These are phyloP conservation scores for Cicer yamashitae DNA, from an alignment of 306 rosid genomes.

Conservation along the genomic window DNA sequence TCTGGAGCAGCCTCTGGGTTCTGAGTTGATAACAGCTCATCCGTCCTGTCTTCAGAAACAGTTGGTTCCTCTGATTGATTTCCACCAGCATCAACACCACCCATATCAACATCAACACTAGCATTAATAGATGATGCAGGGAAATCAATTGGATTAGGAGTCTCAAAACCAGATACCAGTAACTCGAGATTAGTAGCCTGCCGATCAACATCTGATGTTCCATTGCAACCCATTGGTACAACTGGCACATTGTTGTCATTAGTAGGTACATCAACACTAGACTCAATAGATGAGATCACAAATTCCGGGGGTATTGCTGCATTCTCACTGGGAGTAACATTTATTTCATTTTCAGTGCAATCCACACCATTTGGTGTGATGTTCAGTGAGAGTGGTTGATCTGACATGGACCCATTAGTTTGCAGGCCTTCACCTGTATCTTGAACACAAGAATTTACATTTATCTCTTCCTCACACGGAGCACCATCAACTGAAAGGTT, in stretches of 20 bases:
- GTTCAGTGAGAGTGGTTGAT: conserved; percentile 68
- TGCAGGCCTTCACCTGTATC: conserved; percentile 58
- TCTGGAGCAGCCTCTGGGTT: conserved; percentile 58
- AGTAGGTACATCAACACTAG: conserved; percentile 52
- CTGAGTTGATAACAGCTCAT: conserved; percentile 60
- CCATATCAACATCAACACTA: conserved; percentile 82
- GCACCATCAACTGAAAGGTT: conserved; percentile 56
- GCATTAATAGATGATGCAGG: conserved; percentile 58
- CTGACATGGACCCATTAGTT: conserved; percentile 69
- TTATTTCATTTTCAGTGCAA: conserved; percentile 64
- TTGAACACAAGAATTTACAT: conserved; percentile 57
- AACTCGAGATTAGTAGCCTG: conserved; percentile 54
- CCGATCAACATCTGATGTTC: conserved; percentile 59
- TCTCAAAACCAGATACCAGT: conserved; percentile 54
- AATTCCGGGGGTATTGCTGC: conserved; percentile 53
- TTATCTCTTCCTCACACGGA: conserved; percentile 60
- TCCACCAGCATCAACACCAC: conserved; percentile 62
- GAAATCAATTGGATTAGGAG: conserved; percentile 55
- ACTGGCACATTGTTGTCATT: conserved; percentile 53
- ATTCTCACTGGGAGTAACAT: conserved; percentile 59
- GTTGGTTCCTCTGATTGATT: conserved; percentile 58
- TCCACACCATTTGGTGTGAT: conserved; percentile 59
- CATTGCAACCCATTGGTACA: conserved; percentile 60
- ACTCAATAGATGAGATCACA: conserved; percentile 48
- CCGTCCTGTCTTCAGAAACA: conserved; percentile 60